Evolutionary conservation across 179 eudicot genomes (phyloP).

Genomic region (Beta corolliflora): DNA sequence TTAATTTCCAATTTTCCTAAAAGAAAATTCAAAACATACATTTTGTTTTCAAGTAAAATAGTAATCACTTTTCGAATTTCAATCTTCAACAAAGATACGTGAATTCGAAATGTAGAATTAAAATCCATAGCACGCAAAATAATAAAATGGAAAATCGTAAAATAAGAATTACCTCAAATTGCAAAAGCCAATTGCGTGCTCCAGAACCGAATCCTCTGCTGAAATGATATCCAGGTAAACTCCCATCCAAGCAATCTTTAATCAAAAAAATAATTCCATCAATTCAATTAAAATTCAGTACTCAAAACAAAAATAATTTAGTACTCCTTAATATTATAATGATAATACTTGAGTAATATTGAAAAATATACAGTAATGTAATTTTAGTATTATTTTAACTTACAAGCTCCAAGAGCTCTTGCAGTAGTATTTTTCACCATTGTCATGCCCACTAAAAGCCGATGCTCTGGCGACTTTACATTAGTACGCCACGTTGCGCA

Average conservation of each 20-base stretch:
- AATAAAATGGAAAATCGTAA: not conserved
- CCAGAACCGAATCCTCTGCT: slow-evolving; percentile 88
- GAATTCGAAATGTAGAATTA: too few species aligned
- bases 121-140: not conserved
- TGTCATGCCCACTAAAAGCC: slow-evolving; percentile 64
- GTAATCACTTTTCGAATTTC: too few species aligned
- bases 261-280: not conserved
- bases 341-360: not conserved
- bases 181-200: slow-evolving; percentile 83
- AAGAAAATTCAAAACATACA: too few species aligned
- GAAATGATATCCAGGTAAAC: slow-evolving; percentile 88
- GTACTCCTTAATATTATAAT: too few species aligned
- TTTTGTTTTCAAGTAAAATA: too few species aligned
- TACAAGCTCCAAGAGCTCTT: slow-evolving; percentile 69
- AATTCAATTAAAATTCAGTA: not conserved
- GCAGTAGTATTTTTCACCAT: slow-evolving; percentile 51
- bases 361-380: not conserved
- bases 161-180: slow-evolving; percentile 68
- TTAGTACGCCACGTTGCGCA: slow-evolving; percentile 35
- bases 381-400: slow-evolving; percentile 14
- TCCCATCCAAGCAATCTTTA: slow-evolving; percentile 96
- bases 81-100: too few species aligned
- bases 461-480: slow-evolving; percentile 11
- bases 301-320: too few species aligned
- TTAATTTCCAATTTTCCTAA: too few species aligned